A percentile compares a stretch with the other conserved stretches of the same genome.
Conservation (phyloP, 345 rosid genomes). For the Euphorbia pulcherrima region DNA sequence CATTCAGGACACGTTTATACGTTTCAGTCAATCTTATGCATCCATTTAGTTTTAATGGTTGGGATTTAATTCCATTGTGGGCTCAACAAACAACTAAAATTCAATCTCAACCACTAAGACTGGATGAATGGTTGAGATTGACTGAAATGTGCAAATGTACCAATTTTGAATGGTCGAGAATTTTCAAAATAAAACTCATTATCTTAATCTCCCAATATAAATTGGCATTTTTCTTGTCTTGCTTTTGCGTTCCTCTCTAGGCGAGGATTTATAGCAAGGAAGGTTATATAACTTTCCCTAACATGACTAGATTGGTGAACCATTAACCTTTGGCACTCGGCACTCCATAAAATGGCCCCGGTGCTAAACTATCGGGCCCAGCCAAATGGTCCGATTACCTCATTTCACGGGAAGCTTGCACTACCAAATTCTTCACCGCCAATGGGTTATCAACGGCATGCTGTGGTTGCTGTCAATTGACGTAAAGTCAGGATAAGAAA, state of each 20-base stretch:
- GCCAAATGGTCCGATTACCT: constrained; percentile 31
- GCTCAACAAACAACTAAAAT: too few relatives aligned
- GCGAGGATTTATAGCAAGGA: constrained; percentile 30
- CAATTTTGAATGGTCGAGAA: too few relatives aligned
- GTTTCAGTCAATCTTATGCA: too few relatives aligned
- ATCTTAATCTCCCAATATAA: neutral
- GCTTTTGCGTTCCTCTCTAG: constrained; percentile 9
- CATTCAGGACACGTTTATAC: too few relatives aligned
- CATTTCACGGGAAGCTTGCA: constrained; percentile 16
- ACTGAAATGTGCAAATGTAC: too few relatives aligned
- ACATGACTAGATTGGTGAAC: constrained; percentile 24
- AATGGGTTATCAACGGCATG: constrained; percentile 22
- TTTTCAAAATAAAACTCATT: too few relatives aligned
- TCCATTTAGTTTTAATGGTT: too few relatives aligned
- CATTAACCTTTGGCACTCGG: constrained; percentile 22
- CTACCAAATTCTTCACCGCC: constrained; percentile 26
- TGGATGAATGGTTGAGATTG: too few relatives aligned
- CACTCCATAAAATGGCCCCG: too few relatives aligned
- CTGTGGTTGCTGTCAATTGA: constrained; percentile 28
- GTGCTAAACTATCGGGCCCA: constrained; percentile 16
- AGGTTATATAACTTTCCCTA: constrained; percentile 28
- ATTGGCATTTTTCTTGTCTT: neutral
- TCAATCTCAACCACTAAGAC: too few relatives aligned
- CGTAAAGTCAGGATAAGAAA: too few relatives aligned
- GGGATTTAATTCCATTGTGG: too few relatives aligned